Conservation (phyloP, 257 asterid genomes). For the Solanum infundibuliforme region DNA sequence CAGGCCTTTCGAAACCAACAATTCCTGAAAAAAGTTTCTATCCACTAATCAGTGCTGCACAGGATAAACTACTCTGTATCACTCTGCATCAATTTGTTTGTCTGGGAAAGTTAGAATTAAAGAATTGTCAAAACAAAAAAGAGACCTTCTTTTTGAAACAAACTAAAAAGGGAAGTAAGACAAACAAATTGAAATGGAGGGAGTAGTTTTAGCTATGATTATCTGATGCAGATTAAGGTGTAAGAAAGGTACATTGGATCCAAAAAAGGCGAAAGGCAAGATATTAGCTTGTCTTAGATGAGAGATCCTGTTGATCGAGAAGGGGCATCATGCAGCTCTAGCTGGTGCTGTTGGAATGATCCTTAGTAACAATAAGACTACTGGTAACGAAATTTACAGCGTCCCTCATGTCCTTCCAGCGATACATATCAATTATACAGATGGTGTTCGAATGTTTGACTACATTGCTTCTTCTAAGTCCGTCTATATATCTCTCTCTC, state of each 20-base stretch:
- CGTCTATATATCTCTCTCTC: background rate
- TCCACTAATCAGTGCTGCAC: slow-evolving; percentile 24
- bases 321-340: slow-evolving; percentile 23
- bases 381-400: slow-evolving; percentile 11
- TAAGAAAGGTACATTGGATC: slow-evolving; percentile 22
- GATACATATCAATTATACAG: slow-evolving; percentile 32
- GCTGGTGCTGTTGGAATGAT: slow-evolving; percentile 72
- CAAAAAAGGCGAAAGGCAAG: slow-evolving; percentile 37
- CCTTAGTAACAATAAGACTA: slow-evolving; percentile 19
- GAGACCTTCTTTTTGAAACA: background rate
- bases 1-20: slow-evolving; percentile 22
- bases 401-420: slow-evolving; percentile 49
- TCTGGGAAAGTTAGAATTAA: background rate
- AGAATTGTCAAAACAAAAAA: background rate
- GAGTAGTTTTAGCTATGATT: background rate
- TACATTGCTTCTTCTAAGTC: slow-evolving; percentile 36
- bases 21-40: slow-evolving; percentile 18
- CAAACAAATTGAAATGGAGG: background rate
- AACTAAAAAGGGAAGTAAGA: background rate
- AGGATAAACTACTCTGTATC: slow-evolving; percentile 6
- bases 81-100: background rate
- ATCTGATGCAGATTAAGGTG: slow-evolving; percentile 34
- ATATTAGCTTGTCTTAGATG: slow-evolving; percentile 55
- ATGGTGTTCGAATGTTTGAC: slow-evolving; percentile 23
- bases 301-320: slow-evolving; percentile 8